A percentile compares a stretch with the other conserved stretches of the same genome.
Conservation (phyloP, 1,139 yeast species). For the Candida tropicalis region DNA sequence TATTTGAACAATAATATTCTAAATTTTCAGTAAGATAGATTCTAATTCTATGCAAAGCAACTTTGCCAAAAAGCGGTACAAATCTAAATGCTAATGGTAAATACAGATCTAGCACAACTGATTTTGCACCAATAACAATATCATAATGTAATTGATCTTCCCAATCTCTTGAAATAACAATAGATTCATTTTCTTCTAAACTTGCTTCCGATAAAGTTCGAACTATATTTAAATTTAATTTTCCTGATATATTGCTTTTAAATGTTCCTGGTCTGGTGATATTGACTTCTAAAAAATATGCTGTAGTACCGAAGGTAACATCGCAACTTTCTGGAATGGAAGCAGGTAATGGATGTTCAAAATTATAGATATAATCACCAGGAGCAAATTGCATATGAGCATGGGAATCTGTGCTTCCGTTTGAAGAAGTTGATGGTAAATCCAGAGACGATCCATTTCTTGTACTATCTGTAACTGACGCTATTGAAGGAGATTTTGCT, state of each 20-base stretch:
- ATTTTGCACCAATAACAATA: conserved; percentile 85
- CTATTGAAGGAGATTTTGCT: conserved; percentile 37
- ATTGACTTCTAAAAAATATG: conserved; percentile 66
- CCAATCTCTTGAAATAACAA: conserved; percentile 89
- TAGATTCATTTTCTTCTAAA: conserved; percentile 90
- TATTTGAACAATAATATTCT: conserved; percentile 84
- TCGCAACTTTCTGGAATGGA: conserved; percentile 78
- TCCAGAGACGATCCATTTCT: conserved; percentile 14
- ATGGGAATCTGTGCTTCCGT: conserved; percentile 17
- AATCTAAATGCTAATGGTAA: conserved; percentile 83
- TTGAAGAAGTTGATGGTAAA: conserved; percentile 13
- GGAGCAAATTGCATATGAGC: conserved; percentile 50
- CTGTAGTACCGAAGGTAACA: conserved; percentile 81
- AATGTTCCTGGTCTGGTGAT: conserved; percentile 83
- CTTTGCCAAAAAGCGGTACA: conserved; percentile 81
- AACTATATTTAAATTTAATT: conserved; percentile 64
- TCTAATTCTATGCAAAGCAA: conserved; percentile 81
- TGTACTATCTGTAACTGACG: conserved; percentile 23
- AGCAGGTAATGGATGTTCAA: conserved; percentile 85
- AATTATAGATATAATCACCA: conserved; percentile 90
- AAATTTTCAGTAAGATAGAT: conserved; percentile 84
- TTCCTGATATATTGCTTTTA: conserved; percentile 70
- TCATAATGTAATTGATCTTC: conserved; percentile 89
- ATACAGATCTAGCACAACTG: conserved; percentile 79
- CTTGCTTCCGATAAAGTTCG: conserved; percentile 79